Percentiles rank a stretch among this genome's conserved stretches.
Conservation (phyloP, 164 flowering plant genomes). For the Litsea cubeba region DNA sequence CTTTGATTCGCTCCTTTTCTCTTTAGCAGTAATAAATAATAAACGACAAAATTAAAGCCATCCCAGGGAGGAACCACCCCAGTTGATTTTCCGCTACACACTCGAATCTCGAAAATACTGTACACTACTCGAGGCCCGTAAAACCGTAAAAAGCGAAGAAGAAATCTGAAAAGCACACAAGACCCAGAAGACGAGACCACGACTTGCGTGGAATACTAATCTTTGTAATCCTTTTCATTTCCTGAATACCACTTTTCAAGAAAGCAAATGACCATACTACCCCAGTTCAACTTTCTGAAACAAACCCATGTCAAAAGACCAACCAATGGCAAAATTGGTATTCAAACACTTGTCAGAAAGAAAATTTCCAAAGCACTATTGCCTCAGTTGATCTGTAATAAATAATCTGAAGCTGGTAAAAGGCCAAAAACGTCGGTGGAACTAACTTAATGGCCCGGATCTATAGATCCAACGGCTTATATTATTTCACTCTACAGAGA, state of each 20-base stretch:
- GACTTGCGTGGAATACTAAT: no score
- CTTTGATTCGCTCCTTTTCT: no score
- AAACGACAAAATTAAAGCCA: no score
- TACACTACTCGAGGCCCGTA: slow-evolving; percentile 17
- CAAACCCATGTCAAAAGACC: no score
- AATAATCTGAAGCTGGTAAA: slow-evolving; percentile 1
- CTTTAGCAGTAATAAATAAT: no score
- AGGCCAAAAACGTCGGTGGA: background rate
- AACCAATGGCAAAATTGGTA: no score
- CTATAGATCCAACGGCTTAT: slow-evolving; percentile 29
- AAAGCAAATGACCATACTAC: slow-evolving; percentile 1
- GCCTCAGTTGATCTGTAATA: no score
- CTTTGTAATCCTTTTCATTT: background rate
- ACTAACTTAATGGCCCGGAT: slow-evolving; percentile 32
- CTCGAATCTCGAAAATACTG: background rate
- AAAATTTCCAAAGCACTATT: no score
- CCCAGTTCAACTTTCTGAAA: background rate
- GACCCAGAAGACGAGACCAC: background rate
- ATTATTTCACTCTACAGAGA: slow-evolving; percentile 1
- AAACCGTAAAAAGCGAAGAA: slow-evolving; percentile 13
- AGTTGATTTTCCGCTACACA: no score
- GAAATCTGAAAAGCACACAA: background rate
- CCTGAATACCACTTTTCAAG: background rate
- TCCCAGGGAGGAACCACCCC: no score
- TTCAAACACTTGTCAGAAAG: no score